Conservation (phyloP, 768 basidiomycete genomes). For the Suillus tomentosus region DNA sequence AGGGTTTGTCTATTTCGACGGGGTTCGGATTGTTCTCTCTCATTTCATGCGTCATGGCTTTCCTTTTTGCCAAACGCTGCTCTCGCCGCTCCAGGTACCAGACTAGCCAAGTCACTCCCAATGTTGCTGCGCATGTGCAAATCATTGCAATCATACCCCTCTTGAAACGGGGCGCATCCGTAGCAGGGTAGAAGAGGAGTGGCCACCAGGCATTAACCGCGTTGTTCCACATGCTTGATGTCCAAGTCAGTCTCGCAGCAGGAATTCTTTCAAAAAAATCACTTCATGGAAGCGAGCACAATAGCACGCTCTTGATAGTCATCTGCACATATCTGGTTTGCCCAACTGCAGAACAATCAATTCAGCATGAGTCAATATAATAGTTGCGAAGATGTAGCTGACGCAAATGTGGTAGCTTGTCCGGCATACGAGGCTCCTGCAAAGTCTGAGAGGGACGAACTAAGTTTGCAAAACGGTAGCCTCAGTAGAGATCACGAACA, state of each 20-base stretch:
- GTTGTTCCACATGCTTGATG: conserved; percentile 65
- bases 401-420: conserved; percentile 78
- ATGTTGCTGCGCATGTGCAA: conserved; percentile 55
- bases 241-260: neutral
- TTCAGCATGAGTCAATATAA: neutral
- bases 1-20: neutral
- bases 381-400: conserved; percentile 23
- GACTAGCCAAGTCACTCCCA: conserved; percentile 55
- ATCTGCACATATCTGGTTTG: conserved; percentile 75
- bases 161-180: conserved; percentile 65
- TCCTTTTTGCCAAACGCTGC: conserved; percentile 10
- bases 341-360: conserved; percentile 51
- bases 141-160: conserved; percentile 75
- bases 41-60: neutral
- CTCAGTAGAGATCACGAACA: conserved; percentile 41
- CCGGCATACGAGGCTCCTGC: conserved; percentile 72
- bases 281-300: conserved; percentile 80
- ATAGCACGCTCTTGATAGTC: conserved; percentile 70
- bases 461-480: neutral
- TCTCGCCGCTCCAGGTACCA: conserved; percentile 54
- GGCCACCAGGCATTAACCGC: conserved; percentile 72
- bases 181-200: conserved; percentile 71
- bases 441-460: conserved; percentile 39
- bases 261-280: neutral
- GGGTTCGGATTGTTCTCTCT: neutral